Conservation (phyloP, 1,284 basidiomycete species). For the Vanrija sp. region DNA sequence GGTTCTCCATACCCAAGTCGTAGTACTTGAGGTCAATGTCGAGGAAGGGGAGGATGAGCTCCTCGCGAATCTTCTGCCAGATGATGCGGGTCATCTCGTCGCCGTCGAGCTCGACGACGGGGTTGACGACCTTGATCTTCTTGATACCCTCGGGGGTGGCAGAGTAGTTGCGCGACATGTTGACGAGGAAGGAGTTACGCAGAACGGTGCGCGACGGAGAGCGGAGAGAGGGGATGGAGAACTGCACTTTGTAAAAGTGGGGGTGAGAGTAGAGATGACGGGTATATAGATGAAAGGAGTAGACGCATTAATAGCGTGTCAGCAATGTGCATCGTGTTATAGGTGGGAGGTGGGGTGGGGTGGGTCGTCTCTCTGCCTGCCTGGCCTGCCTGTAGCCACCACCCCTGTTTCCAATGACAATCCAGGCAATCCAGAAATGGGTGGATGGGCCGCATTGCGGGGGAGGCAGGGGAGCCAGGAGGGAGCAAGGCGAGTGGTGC, state of each 20-base stretch:
- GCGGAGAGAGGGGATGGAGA: constrained; percentile 6
- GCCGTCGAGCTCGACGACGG: constrained; percentile 93
- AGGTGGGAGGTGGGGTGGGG: too few relatives aligned
- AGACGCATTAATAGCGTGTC: neutral
- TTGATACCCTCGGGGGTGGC: constrained; percentile 33
- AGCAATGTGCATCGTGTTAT: too few relatives aligned
- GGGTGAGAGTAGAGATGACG: neutral
- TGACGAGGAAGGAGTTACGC: constrained; percentile 9
- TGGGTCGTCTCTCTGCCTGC: too few relatives aligned
- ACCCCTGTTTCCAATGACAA: too few relatives aligned
- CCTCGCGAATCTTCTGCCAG: constrained; percentile 97
- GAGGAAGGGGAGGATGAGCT: constrained; percentile 94
- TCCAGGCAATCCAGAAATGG: too few relatives aligned
- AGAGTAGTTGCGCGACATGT: constrained; percentile 14
- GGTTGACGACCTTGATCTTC: constrained; percentile 74
- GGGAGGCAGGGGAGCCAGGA: too few relatives aligned
- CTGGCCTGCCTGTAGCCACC: too few relatives aligned
- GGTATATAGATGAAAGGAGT: neutral
- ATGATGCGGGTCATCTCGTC: constrained; percentile 98
- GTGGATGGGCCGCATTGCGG: too few relatives aligned
- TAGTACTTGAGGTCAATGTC: constrained; percentile 97
- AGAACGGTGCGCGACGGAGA: constrained; percentile 4
- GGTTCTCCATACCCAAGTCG: constrained; percentile 88
- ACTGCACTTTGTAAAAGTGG: neutral
- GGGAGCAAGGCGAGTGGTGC: too few relatives aligned